Base-by-base conservation (phyloP, 75 land plant genomes). In the Pinus taeda region DNA sequence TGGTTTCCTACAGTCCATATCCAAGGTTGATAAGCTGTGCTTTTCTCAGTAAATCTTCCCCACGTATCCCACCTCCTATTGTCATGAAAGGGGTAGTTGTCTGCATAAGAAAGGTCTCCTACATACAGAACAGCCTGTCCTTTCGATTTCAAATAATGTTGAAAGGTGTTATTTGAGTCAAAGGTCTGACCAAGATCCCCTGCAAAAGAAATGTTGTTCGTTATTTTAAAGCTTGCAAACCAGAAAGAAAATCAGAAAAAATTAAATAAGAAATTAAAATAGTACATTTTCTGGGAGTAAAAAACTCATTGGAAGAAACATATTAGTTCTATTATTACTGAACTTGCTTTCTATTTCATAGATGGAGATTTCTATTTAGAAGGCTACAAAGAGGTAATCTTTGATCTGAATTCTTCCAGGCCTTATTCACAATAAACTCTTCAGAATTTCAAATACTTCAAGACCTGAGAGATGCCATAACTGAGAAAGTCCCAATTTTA, bases 1-100 rank as follows among this genome's bases (percentile, higher is more conserved):
- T 93, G 96, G 75, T 95, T 95, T 71, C 95, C 98, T 56, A 86
- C 84, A 57, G 96, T 93, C 98, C 98, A 95, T 55, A 95, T 91
- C 92, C 93, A 95, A 36, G 98, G 92, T 78, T 95, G 98, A 84
- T 89, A 93, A 15, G 98, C 98, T 74, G 86, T 77, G 74, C 85
- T 93, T 79, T 84, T 88, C 77, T 95, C 96, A 57, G 90, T 60
- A 79, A 95, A 93, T 72, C 98, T 86, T 49, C 90, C 93, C 96
- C 96, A 95, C 61, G 96, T 88, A 74, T 95, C 91, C 87, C 83
- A 90, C 39, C 91, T 79, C 57, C 75, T 82, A 36, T 93, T 89
- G 63, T 95, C 86, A 83, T 95, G 89, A 57, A 75, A 65, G 20
- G 88, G 90, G 78, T 95, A 87, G 57, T 65, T 76, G 80, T 95